These are phyloP conservation scores for Aspergillus homomorphus DNA, from an alignment of 495 filamentous ascomycete species.

Conservation along the genomic window DNA sequence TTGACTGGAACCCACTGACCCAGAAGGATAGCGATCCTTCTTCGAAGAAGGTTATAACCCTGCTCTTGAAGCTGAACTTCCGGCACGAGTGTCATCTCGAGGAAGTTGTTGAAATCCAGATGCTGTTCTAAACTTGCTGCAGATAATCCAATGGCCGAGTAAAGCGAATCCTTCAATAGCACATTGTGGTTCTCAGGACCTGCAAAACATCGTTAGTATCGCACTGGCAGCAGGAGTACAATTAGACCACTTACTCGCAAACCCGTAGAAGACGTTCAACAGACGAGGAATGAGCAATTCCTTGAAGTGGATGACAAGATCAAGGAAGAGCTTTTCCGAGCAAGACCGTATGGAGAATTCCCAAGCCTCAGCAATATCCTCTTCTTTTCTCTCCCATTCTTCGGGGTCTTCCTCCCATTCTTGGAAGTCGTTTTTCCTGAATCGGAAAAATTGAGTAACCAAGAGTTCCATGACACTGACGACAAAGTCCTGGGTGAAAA, in stretches of 20 bases:
- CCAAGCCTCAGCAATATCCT: constrained; percentile 73
- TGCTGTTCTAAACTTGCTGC: constrained; percentile 66
- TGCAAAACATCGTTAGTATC: constrained; percentile 24
- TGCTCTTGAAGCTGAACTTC: constrained; percentile 76
- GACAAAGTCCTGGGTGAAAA: constrained; percentile 73
- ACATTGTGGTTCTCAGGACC: constrained; percentile 62
- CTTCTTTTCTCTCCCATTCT: constrained; percentile 85
- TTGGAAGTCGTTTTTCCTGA: constrained; percentile 77
- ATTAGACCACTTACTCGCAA: constrained; percentile 52
- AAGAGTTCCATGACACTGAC: constrained; percentile 75
- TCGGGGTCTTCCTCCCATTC: constrained; percentile 92
- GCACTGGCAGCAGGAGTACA: background rate
- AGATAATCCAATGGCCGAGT: constrained; percentile 85
- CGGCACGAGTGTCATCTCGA: constrained; percentile 67
- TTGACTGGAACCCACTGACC: constrained; percentile 86
- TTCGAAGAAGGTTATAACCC: constrained; percentile 80
- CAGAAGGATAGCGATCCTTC: constrained; percentile 81
- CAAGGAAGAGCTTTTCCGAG: constrained; percentile 89
- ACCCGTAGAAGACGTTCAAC: constrained; percentile 70
- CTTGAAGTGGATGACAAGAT: constrained; percentile 84
- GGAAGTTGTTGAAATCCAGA: constrained; percentile 78
- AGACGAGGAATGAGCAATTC: constrained; percentile 70
- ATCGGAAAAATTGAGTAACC: constrained; percentile 83
- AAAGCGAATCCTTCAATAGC: constrained; percentile 85
- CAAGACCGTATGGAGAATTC: constrained; percentile 88